Evolutionary conservation across 2,329 filamentous ascomycete species (phyloP).

Genomic region (Sporothrix variecibatus): DNA sequence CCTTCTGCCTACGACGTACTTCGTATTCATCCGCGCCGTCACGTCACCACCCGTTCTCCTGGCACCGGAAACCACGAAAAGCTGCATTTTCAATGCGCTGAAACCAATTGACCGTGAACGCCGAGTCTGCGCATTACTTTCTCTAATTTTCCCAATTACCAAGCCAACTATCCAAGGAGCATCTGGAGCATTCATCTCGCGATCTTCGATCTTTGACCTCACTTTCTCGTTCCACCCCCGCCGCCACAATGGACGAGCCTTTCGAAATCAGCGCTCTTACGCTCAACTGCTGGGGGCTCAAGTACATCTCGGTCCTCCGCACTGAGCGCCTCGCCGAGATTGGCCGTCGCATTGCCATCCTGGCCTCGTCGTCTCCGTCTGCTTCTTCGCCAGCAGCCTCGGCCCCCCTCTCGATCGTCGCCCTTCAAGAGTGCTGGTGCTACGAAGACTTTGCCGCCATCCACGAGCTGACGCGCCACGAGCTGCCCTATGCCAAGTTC

Average conservation of each 20-base stretch:
- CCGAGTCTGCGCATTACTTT: background rate
- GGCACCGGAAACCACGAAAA: background rate
- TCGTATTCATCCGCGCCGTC: background rate
- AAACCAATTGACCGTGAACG: background rate
- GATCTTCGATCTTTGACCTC: background rate
- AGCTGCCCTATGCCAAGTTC: slow-evolving; percentile 90
- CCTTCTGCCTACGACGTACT: background rate
- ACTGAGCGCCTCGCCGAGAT: slow-evolving; percentile 79
- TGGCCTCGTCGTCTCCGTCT: slow-evolving; percentile 62
- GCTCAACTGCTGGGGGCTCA: slow-evolving; percentile 96
- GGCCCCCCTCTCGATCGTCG: slow-evolving; percentile 80
- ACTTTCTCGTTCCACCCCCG: background rate
- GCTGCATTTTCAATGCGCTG: background rate
- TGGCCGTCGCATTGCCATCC: slow-evolving; percentile 69
- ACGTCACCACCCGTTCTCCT: background rate
- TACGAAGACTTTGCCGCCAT: slow-evolving; percentile 79
- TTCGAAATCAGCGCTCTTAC: slow-evolving; percentile 74
- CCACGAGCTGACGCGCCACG: slow-evolving; percentile 66
- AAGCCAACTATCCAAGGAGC: too few species aligned
- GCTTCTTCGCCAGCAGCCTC: slow-evolving; percentile 35
- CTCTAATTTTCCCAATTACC: background rate
- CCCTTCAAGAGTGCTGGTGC: slow-evolving; percentile 65
- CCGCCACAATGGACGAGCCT: background rate
- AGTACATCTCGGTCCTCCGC: slow-evolving; percentile 78
- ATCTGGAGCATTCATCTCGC: too few species aligned